Percentiles rank a stretch among this genome's conserved stretches.
Evolutionary conservation across 352 stramenopile species (phyloP).

Genomic region (Pythium brassicae): DNA sequence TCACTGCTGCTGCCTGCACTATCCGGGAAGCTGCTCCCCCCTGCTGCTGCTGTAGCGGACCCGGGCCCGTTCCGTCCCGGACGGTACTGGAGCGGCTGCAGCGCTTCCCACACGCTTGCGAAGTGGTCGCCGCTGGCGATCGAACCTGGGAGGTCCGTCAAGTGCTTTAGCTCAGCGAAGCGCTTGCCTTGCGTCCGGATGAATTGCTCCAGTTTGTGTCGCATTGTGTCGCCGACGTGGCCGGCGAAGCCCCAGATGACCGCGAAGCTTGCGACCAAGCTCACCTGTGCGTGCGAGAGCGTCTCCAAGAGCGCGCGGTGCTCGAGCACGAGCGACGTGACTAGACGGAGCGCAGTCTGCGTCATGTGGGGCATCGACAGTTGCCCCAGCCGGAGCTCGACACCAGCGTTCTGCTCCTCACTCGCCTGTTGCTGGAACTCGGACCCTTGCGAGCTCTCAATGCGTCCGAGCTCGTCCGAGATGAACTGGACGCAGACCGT

Average conservation of each 20-base stretch:
- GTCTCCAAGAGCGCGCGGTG: conserved; percentile 33
- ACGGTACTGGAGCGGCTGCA: conserved; percentile 6
- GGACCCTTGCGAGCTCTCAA: too few relatives aligned
- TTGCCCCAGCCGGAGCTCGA: conserved; percentile 20
- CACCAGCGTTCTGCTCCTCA: background rate
- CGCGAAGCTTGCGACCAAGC: conserved; percentile 35
- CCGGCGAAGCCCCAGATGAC: conserved; percentile 46
- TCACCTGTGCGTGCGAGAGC: conserved; percentile 18
- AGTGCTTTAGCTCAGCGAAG: conserved; percentile 25
- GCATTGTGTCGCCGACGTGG: conserved; percentile 30
- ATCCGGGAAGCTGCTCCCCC: too few relatives aligned
- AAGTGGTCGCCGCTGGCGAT: conserved; percentile 37
- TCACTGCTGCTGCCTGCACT: background rate
- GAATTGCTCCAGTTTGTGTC: conserved; percentile 46
- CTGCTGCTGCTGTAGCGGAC: background rate
- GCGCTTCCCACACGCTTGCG: conserved; percentile 31
- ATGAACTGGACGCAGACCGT: conserved; percentile 28
- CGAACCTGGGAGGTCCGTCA: conserved; percentile 22
- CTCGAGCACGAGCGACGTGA: conserved; percentile 31
- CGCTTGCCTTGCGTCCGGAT: conserved; percentile 36
- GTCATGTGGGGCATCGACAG: conserved; percentile 46
- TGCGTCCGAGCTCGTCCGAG: conserved; percentile 12
- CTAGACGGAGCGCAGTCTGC: conserved; percentile 24
- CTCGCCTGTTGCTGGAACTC: background rate
- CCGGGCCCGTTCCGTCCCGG: background rate